These are phyloP conservation scores for Yamadazyma dushanensis DNA, from an alignment of 1,139 yeast genomes.

Conservation along the genomic window DNA sequence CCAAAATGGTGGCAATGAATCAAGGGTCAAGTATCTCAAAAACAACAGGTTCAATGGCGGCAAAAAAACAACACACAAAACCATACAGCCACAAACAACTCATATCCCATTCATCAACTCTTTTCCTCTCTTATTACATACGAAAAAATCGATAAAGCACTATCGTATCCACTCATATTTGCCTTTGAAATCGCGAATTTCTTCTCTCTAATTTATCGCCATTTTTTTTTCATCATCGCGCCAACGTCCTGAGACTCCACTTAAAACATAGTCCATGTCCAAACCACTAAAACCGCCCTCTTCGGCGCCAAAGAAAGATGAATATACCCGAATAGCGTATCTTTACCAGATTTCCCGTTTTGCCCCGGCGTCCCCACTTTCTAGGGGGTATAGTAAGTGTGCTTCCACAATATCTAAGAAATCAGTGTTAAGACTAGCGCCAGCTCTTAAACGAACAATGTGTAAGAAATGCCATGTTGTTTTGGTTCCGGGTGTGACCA, in stretches of 20 bases:
- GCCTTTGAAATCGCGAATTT: conserved; percentile 7
- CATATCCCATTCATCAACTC: too few species aligned
- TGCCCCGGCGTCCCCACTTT: conserved; percentile 35
- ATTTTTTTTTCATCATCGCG: neutral
- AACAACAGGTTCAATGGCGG: neutral
- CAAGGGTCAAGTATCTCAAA: neutral
- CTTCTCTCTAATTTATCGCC: too few species aligned
- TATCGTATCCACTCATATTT: conserved; percentile 93
- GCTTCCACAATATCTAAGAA: conserved; percentile 58
- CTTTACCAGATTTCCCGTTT: conserved; percentile 51
- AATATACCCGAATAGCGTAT: conserved; percentile 56
- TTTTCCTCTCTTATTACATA: too few species aligned
- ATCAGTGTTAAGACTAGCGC: conserved; percentile 61
- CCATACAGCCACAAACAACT: neutral
- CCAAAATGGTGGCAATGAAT: conserved; percentile 2
- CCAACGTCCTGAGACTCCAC: conserved; percentile 1
- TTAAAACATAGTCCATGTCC: conserved; percentile 4
- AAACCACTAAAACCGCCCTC: conserved; percentile 22
- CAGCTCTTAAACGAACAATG: conserved; percentile 56
- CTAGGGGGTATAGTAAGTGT: conserved; percentile 50
- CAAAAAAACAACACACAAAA: neutral
- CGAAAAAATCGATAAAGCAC: conserved; percentile 97
- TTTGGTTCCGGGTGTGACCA: conserved; percentile 47
- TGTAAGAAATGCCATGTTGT: conserved; percentile 60
- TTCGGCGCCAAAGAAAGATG: conserved; percentile 59